Percentiles rank a stretch among this genome's conserved stretches.
phyloP scores from a whole-genome alignment of 208 protist genomes.

The Wallacemonas sp. region DNA sequence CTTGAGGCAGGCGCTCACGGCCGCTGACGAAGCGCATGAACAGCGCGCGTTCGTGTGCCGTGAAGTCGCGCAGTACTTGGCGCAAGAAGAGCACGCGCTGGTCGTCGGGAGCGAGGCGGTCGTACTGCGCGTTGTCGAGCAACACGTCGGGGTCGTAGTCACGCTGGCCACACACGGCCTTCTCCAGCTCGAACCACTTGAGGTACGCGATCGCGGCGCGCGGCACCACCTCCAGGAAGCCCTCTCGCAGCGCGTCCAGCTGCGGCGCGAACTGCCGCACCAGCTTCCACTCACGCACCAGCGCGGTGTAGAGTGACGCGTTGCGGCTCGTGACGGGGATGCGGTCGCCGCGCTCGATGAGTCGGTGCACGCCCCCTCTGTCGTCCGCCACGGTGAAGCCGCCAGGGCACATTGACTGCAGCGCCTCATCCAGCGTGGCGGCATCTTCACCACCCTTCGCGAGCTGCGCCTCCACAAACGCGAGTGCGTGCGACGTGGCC shows the following conservation, averaged over 20 bases:
- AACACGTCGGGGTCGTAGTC: conserved; percentile 92
- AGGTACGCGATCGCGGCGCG: conserved; percentile 54
- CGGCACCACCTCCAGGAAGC: conserved; percentile 90
- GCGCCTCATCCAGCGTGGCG: conserved; percentile 16
- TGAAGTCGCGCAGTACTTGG: conserved; percentile 76
- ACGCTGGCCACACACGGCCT: conserved; percentile 85
- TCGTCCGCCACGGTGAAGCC: conserved; percentile 70
- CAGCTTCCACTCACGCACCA: conserved; percentile 64
- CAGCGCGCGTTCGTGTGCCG: conserved; percentile 69
- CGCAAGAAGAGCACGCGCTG: conserved; percentile 77
- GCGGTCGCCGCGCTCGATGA: conserved; percentile 58
- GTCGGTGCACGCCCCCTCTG: conserved; percentile 42
- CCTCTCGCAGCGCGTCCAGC: conserved; percentile 75
- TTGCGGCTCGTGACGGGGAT: conserved; percentile 61
- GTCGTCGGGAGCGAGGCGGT: conserved; percentile 58
- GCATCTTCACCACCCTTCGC: not conserved
- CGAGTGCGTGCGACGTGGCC: conserved; percentile 50
- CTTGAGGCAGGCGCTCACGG: conserved; percentile 77
- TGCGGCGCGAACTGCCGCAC: conserved; percentile 36
- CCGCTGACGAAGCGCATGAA: conserved; percentile 94
- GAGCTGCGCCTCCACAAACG: conserved; percentile 50
- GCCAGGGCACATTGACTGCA: conserved; percentile 58
- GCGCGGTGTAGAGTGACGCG: conserved; percentile 56
- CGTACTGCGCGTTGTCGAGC: conserved; percentile 79
- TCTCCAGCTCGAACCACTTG: conserved; percentile 92